Evolutionary conservation across 2,329 filamentous ascomycete genomes (phyloP), one percentile per base, ranked within the genome.

Genomic region (Exophiala lecanii-corni): DNA sequence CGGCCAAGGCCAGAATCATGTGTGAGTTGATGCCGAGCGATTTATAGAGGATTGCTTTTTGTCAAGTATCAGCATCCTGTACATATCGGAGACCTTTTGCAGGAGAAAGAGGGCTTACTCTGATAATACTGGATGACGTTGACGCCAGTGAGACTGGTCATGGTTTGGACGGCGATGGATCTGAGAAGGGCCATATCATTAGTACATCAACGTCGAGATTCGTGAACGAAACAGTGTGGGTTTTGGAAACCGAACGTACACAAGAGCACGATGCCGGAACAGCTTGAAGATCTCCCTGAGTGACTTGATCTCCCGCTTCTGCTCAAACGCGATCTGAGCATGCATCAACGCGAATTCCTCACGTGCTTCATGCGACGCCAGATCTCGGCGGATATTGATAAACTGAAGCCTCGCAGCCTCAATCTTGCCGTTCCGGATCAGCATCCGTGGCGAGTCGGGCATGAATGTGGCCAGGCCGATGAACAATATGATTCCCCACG

Each of bases 121-220:
- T 23, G 86, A 89, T 25, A 87, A 71, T 87, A 86, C 73, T 89
- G 92, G 74, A 92, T 86, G 69, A 91, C 94, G 76, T 94, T 94
- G 69, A 94, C 84, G 71, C 88, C 87, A 13, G 86, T 89, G 76
- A 78, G 54, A 67, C 86, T 82, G 65, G 86, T 83, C 81, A 86
- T 86, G 81, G 86, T 86, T 71, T 87, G 83, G 20, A 87, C 72
- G 16, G 80, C 82, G 33, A 79, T 84, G 60, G 67, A 76, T 6
- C 47, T 50, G 19, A 15, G 3, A 38, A n/a, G n/a, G n/a, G n/a
- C n/a, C n/a, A n/a, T n/a, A n/a, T n/a, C n/a, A n/a, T n/a, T n/a
- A n/a, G n/a, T n/a, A n/a, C n/a, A n/a, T n/a, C n/a, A n/a, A n/a
- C n/a, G n/a, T n/a, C n/a, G n/a, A n/a, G n/a, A n/a, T n/a, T n/a